Percentiles rank a stretch among this genome's conserved stretches.
These are phyloP conservation scores for Heliocybe sulcata DNA, from an alignment of 1,284 basidiomycete genomes.

Conservation along the genomic window DNA sequence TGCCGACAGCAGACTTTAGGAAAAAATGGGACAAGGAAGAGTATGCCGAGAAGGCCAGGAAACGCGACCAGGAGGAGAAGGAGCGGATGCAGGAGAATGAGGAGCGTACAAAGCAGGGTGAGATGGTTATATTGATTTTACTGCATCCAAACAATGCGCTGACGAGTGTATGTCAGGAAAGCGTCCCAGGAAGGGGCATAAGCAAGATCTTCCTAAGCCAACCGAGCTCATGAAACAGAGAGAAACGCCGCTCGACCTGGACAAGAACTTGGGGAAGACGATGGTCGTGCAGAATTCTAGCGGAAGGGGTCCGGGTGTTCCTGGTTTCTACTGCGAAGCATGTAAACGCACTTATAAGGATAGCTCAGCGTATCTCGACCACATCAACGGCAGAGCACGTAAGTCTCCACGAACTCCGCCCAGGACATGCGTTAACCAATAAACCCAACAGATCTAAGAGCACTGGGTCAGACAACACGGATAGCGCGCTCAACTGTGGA, in stretches of 20 bases:
- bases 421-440: constrained; percentile 9
- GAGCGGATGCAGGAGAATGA: constrained; percentile 84
- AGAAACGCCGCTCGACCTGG: constrained; percentile 74
- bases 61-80: constrained; percentile 70
- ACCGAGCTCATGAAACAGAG: constrained; percentile 86
- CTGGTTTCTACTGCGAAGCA: constrained; percentile 88
- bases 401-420: constrained; percentile 27
- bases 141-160: neutral
- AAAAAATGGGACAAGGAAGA: constrained; percentile 87
- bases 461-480: constrained; percentile 91
- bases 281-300: constrained; percentile 84
- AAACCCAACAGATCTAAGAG: constrained; percentile 69
- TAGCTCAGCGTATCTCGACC: constrained; percentile 89
- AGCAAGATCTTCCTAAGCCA: constrained; percentile 75
- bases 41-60: constrained; percentile 69
- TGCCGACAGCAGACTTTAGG: constrained; percentile 70
- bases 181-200: constrained; percentile 60
- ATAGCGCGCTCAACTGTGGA: constrained; percentile 86
- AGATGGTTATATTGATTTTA: constrained; percentile 15
- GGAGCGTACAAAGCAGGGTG: constrained; percentile 75
- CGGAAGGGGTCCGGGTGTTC: constrained; percentile 76
- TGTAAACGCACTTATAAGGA: constrained; percentile 93
- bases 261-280: constrained; percentile 89
- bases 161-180: constrained; percentile 48
- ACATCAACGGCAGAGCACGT: constrained; percentile 94